phyloP scores from a whole-genome alignment of 2,329 filamentous ascomycete species.

The Dothideomycetes sp. region DNA sequence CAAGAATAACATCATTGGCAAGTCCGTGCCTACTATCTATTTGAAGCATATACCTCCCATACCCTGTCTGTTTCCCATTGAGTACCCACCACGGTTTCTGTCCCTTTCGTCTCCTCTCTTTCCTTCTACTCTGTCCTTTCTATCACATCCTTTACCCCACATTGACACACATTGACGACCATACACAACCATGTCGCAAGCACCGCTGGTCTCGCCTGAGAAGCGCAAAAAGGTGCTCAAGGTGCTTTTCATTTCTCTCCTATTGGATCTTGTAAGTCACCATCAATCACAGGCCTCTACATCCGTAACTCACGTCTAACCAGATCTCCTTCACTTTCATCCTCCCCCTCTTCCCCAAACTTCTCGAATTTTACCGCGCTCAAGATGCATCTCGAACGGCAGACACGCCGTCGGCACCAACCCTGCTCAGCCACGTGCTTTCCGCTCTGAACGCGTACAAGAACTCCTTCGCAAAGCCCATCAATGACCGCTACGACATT shows the following conservation, averaged over 20 bases:
- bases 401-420: slow-evolving; percentile 30
- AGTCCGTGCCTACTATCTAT: no score
- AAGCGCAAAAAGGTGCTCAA: slow-evolving; percentile 67
- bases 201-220: slow-evolving; percentile 11
- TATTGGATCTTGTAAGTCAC: slow-evolving; percentile 61
- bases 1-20: no score
- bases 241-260: slow-evolving; percentile 79
- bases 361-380: slow-evolving; percentile 92
- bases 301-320: background rate
- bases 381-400: slow-evolving; percentile 50
- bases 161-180: background rate
- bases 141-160: no score
- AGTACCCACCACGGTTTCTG: no score
- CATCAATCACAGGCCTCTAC: background rate
- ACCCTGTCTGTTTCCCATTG: no score
- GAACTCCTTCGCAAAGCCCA: slow-evolving; percentile 78
- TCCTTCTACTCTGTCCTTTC: no score
- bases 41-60: no score
- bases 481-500: slow-evolving; percentile 94
- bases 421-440: slow-evolving; percentile 69
- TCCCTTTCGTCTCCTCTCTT: no score
- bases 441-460: slow-evolving; percentile 88
- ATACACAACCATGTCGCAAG: slow-evolving; percentile 3
- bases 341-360: slow-evolving; percentile 85
- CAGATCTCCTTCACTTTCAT: slow-evolving; percentile 99